Base-by-base conservation (phyloP, 129 eudicot genomes). In the Flaveria linearis region DNA sequence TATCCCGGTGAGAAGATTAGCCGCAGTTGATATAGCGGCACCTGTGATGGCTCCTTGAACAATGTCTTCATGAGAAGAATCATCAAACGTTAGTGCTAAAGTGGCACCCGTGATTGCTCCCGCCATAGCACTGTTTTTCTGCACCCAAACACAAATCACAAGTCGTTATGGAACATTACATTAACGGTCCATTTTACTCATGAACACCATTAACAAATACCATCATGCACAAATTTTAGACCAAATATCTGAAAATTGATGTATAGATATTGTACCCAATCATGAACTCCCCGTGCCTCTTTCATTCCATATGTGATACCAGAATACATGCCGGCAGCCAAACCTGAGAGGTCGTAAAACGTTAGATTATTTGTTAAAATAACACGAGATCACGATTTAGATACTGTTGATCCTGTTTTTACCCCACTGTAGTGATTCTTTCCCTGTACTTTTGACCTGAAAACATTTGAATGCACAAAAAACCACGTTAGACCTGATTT, bases 401-500 rank as follows among this genome's bases (percentile, higher is more conserved):
- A 50, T 8, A 23, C 0, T 0, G 20, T 36, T 65, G 18, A 33
- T 30, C 45, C 4, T 6, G 22, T 45, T 18, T 68, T 87, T 86
- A 92, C 97, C 97, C 97, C 97, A 92, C 50, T 92, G 97, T 15
- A 92, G 33, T 33, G 97, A 85, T 81, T 92, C 96, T 76, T 92
- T 92, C 61, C 96, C 87, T 14, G 96, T 87, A 71, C 79, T 58
- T 85, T 83, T 92, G 22, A 92, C 96, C 97, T 92, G 84, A 39
- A 80, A 39, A 46, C 55, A 68, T 75, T 22, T 2, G 16, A 66
- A 76, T 15, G 36, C 47, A 55, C 15, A 7, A 43, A n/a, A 28
- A 17, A 6, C 8, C 5, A 42, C 5, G 33, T 16, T 6, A 43
- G n/a, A 60, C 39, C 33, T 9, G n/a, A 1, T 33, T 13, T 11